Evolutionary conservation across 805 yeast species (phyloP).

Genomic region (Metschnikowia picachoensis): DNA sequence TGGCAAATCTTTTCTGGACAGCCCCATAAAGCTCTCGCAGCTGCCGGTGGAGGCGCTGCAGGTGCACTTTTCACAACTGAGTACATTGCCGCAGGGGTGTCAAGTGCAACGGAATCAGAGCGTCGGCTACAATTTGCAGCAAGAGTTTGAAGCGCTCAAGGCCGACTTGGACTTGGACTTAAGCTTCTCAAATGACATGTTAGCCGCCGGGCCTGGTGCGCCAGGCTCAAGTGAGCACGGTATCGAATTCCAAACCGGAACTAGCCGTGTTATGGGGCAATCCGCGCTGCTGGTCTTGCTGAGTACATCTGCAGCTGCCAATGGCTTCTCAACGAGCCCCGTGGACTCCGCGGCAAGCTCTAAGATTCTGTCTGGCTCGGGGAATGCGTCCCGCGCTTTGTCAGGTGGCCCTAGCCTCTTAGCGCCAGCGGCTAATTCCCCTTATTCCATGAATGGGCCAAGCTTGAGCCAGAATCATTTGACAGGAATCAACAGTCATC

Average conservation of each 20-base stretch:
- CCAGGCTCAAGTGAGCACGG: background rate
- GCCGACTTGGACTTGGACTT: constrained; percentile 45
- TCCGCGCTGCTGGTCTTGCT: background rate
- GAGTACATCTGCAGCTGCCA: background rate
- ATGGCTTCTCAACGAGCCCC: background rate
- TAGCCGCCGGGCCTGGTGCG: background rate
- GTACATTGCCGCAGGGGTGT: background rate
- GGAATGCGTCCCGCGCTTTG: constrained; percentile 4
- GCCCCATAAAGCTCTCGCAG: constrained; percentile 41
- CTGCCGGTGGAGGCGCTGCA: constrained; percentile 24
- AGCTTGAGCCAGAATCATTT: background rate
- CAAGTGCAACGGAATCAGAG: constrained; percentile 34
- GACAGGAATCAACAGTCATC: constrained; percentile 2
- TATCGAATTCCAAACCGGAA: background rate
- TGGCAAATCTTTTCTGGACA: constrained; percentile 17
- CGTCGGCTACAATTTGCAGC: constrained; percentile 44
- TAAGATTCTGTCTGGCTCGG: background rate
- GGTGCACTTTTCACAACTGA: constrained; percentile 1
- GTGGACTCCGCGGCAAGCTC: background rate
- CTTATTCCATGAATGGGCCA: constrained; percentile 1
- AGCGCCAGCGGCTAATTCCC: constrained; percentile 18
- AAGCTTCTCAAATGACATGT: constrained; percentile 18
- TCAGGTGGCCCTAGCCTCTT: constrained; percentile 15
- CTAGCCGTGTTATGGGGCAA: background rate
- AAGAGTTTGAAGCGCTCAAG: constrained; percentile 44